Evolutionary conservation across 768 basidiomycete genomes (phyloP), one percentile per base, ranked within the genome.

Genomic region (Tylopilus vinaceipallidus): DNA sequence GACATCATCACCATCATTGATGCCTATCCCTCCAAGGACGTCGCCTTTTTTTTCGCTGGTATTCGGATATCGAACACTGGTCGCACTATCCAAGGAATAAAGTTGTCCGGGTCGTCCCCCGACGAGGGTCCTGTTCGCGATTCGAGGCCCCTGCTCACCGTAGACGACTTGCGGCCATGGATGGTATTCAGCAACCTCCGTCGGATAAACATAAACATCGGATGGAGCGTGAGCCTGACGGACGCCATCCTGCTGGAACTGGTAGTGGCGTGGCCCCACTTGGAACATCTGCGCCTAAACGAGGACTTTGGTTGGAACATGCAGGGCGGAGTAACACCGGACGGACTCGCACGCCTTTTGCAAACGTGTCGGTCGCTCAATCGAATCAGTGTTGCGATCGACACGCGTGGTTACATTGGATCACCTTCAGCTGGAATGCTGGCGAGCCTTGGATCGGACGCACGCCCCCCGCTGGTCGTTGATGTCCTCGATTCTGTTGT

Each of bases 231-330:
- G 14, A n/a, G 17, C 17, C 7, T 60, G 20, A 24, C 35, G 16
- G 53, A 52, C 14, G 19, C 12, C 6, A 42, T 39, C 3, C 6
- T 58, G 12, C 7, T 51, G 22, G 29, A 6, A 14, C 12, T 60
- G 23, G 51, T 5, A 1, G 26, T 44, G 6, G 40, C 47, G 19
- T 59, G 57, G 54, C 54, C 44, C 22, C 32, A 32, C 17, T 11
- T 60, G 8, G 35, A 56, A 19, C 11, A 11, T 3, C 37, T 55
- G 9, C 7, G 5, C 41, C 47, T 60, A 14, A 56, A 60, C 26
- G 13, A 20, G 17, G 24, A 36, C 0, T 50, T 35, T 48, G 56
- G 54, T 2, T 56, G 57, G 52, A 23, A 38, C 27, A 34, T 19
- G 4, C 3, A 27, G 7, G 34, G 43, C 2, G 49, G 47, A 2